Conservation (phyloP, 2,329 filamentous ascomycete species). For the Diaporthe velutina region DNA sequence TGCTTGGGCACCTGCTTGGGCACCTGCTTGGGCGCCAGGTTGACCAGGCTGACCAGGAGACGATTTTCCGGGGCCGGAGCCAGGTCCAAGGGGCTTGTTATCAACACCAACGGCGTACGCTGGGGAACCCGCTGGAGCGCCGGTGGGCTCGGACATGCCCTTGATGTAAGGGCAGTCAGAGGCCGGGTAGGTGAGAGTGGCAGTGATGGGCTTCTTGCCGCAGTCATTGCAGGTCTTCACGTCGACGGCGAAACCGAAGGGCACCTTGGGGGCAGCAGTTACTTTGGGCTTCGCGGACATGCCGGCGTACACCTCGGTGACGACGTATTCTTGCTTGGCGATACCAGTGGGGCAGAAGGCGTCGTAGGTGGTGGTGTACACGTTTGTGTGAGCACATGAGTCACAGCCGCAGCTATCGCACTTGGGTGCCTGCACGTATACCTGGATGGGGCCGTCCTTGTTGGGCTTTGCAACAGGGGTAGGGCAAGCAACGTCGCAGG, state of each 20-base stretch:
- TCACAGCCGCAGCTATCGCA: conserved; percentile 33
- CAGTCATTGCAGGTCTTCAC: conserved; percentile 26
- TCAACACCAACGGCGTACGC: conserved; percentile 23
- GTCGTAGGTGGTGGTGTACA: conserved; percentile 35
- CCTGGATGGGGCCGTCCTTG: background rate
- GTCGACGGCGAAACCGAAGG: conserved; percentile 25
- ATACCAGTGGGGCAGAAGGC: conserved; percentile 34
- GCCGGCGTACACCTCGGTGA: conserved; percentile 29
- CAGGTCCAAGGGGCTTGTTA: background rate
- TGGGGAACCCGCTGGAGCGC: background rate
- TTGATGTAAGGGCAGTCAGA: conserved; percentile 26
- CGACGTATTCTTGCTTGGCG: conserved; percentile 28
- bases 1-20: background rate
- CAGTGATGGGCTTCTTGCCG: conserved; percentile 16
- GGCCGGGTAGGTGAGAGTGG: conserved; percentile 28
- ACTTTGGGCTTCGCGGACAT: conserved; percentile 31
- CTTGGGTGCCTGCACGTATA: conserved; percentile 24
- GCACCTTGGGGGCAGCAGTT: conserved; percentile 3
- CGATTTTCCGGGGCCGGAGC: background rate
- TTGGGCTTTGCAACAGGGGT: conserved; percentile 26
- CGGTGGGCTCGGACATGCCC: conserved; percentile 19
- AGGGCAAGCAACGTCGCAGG: conserved; percentile 27
- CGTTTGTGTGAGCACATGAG: conserved; percentile 24
- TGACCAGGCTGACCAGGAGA: background rate
- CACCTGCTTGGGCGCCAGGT: background rate